phyloP scores from a whole-genome alignment of 176 grass and related monocot genomes.

The Musa acuminata region DNA sequence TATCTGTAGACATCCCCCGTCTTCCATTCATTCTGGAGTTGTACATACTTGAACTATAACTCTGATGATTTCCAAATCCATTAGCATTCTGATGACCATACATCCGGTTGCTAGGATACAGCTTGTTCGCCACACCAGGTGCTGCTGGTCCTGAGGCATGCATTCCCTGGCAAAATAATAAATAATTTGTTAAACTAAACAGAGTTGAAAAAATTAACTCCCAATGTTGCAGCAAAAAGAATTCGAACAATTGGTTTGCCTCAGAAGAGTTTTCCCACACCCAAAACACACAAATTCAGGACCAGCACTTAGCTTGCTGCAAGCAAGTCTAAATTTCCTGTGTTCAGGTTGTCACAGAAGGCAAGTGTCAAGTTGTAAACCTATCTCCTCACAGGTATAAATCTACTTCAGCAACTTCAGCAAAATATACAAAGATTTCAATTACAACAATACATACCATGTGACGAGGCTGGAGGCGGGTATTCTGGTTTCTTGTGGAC shows the following conservation, averaged over 20 bases:
- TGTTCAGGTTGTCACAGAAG: too few relatives aligned
- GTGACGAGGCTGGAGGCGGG: constrained; percentile 26
- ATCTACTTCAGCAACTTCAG: neutral
- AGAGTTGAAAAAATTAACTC: neutral
- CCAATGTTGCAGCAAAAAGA: neutral
- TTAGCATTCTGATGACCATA: constrained; percentile 5
- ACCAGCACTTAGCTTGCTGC: too few relatives aligned
- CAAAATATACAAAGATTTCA: neutral
- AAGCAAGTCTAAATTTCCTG: too few relatives aligned
- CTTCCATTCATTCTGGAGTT: neutral
- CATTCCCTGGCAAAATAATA: neutral
- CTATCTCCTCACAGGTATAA: neutral
- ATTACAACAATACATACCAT: constrained; percentile 24
- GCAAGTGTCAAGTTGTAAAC: too few relatives aligned
- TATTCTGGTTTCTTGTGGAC: constrained; percentile 33
- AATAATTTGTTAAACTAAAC: neutral
- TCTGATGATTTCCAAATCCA: neutral
- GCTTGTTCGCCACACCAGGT: neutral
- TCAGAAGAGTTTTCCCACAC: too few relatives aligned
- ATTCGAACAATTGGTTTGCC: neutral
- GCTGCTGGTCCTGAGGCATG: constrained; percentile 1
- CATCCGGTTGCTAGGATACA: neutral
- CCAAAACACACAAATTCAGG: too few relatives aligned
- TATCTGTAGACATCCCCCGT: neutral
- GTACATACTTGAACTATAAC: neutral